Evolutionary conservation across 176 grass and related monocot genomes (phyloP), one percentile per base, ranked within the genome.

Genomic region (Carex scoparia): DNA sequence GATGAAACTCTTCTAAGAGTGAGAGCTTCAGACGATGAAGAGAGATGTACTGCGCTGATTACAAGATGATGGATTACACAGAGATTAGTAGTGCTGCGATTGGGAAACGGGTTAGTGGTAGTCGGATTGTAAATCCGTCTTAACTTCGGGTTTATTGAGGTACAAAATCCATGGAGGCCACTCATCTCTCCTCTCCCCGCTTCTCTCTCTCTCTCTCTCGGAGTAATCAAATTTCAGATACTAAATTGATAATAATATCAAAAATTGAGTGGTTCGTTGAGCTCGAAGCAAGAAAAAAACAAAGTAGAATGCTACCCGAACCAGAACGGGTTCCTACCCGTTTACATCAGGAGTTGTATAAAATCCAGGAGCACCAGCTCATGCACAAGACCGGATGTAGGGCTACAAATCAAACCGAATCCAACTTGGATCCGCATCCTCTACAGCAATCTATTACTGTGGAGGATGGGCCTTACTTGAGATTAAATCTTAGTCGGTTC

Each of bases 251-350:
- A 23, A 23, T 23, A 23, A 23, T 23, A 23, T 23, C 69, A 72
- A 64, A 83, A 83, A 65, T 83, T 83, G 81, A 83, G 81, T 83
- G 81, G 63, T 55, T 83, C 46, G 37, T 83, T 15, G 23, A 82
- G 79, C 56, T 65, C 15, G 15, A 49, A 82, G 79, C 79, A 27
- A 10, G 12, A 23, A 23, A 23, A 23, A 23, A 23, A 23, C 23
- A 23, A 23, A 23, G 23, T 23, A 23, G 23, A 23, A 23, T 23
- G 23, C 23, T 23, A 23, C 23, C 58, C 79, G 59, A 59, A 65
- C 6, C 2, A 11, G 9, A 31, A 57, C n/a, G 70, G 44, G 70
- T 27, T 28, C 51, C 70, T 27, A 64, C 79, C 79, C 79, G 60
- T 81, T 81, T 44, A 61, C 14, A 61, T 9, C 44, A 7, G 0